A percentile compares a stretch with the other conserved stretches of the same genome.
phyloP scores from a whole-genome alignment of 2,329 filamentous ascomycete species.

The Rutstroemia sp. region DNA sequence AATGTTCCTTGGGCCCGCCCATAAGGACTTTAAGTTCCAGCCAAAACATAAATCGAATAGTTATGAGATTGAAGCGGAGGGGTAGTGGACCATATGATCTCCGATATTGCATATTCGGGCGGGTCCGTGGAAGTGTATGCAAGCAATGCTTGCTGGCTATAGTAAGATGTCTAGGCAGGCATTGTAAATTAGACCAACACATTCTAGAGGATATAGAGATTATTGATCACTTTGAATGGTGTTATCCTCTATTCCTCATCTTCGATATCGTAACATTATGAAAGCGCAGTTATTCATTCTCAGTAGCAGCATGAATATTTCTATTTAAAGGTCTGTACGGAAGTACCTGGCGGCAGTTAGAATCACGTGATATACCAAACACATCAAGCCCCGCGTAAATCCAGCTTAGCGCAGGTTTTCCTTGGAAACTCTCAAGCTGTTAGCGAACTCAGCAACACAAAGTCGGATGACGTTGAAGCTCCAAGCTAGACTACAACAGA shows the following conservation, averaged over 20 bases:
- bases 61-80: slow-evolving; percentile 75
- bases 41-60: slow-evolving; percentile 96
- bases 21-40: slow-evolving; percentile 86
- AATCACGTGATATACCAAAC: not conserved
- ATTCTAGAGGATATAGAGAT: no score
- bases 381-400: not conserved
- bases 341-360: no score
- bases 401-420: slow-evolving; percentile 7
- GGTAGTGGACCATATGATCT: slow-evolving; percentile 33
- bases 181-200: no score
- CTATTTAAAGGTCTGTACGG: no score
- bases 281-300: no score
- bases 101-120: not conserved
- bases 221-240: no score
- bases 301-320: no score
- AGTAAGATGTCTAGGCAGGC: no score
- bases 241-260: no score
- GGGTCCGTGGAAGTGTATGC: not conserved
- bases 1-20: slow-evolving; percentile 92
- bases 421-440: slow-evolving; percentile 3
- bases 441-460: not conserved
- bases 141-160: not conserved
- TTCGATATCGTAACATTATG: no score
- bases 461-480: slow-evolving; percentile 17
- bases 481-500: slow-evolving; percentile 3